These are phyloP conservation scores for Crithidia acanthocephali DNA, from an alignment of 208 protist species.

Conservation along the genomic window DNA sequence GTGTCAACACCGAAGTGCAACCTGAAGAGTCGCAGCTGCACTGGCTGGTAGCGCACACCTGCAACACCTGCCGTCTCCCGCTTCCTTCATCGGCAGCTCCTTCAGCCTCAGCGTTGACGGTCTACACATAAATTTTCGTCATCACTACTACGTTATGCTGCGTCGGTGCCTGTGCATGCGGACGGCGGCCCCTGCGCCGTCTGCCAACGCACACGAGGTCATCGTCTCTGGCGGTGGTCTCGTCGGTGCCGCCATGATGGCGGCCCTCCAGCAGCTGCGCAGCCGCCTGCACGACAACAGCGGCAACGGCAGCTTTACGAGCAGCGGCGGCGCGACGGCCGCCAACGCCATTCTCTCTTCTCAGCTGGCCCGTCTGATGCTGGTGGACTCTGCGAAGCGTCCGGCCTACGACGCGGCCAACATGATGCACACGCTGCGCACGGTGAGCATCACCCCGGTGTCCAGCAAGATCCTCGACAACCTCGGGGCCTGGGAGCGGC, in stretches of 20 bases:
- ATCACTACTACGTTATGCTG: too few relatives aligned
- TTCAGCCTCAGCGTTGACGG: too few relatives aligned
- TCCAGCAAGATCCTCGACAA: conserved; percentile 85
- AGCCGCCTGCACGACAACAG: conserved; percentile 34
- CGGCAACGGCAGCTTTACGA: not conserved
- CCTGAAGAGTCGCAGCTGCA: too few relatives aligned
- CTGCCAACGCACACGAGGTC: conserved; percentile 42
- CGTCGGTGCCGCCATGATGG: conserved; percentile 74
- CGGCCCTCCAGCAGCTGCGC: conserved; percentile 73
- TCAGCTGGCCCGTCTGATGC: conserved; percentile 55
- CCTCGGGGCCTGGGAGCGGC: conserved; percentile 62
- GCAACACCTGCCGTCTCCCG: too few relatives aligned
- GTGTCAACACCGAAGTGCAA: too few relatives aligned
- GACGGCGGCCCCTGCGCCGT: not conserved
- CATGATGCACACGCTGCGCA: conserved; percentile 77
- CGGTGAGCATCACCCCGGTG: conserved; percentile 82
- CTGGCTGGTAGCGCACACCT: too few relatives aligned
- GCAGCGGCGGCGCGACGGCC: not conserved
- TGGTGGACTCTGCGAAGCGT: conserved; percentile 59
- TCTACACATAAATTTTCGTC: too few relatives aligned
- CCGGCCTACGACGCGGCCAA: conserved; percentile 62
- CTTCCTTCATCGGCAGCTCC: too few relatives aligned
- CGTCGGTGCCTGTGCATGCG: conserved; percentile 3
- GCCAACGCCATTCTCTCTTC: conserved; percentile 18
- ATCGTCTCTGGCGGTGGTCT: conserved; percentile 83